Evolutionary conservation across 306 rosid genomes (phyloP).

Genomic region (Trifolium subterraneum): DNA sequence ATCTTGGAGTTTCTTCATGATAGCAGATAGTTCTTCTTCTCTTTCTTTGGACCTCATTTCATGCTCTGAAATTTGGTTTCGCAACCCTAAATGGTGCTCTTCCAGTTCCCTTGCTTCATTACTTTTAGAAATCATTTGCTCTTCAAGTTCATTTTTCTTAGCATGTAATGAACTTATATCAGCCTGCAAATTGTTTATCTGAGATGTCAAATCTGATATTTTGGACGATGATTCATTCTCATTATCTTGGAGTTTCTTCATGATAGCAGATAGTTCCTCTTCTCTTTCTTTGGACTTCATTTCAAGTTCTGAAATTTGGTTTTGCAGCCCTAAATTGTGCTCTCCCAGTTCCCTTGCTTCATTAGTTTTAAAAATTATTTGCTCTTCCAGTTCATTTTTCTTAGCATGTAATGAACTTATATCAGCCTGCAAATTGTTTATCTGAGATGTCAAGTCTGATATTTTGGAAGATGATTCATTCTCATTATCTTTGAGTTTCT

Average conservation of each 20-base stretch:
- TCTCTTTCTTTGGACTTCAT: conserved; percentile 59
- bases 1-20: conserved; percentile 63
- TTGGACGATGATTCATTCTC: conserved; percentile 55
- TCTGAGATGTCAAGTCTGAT: conserved; percentile 63
- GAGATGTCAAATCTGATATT: conserved; percentile 60
- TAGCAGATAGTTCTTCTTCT: conserved; percentile 58
- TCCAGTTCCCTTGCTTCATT: conserved; percentile 56
- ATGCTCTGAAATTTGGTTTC: conserved; percentile 54
- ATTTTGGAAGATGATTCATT: conserved; percentile 55
- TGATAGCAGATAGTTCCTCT: conserved; percentile 54
- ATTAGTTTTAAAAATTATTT: too few species aligned
- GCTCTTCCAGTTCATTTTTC: conserved; percentile 66
- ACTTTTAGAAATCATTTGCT: neutral
- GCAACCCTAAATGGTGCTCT: conserved; percentile 54
- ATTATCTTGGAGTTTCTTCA: conserved; percentile 60
- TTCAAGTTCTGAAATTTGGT: conserved; percentile 62
- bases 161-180: conserved; percentile 51
- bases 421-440: conserved; percentile 57
- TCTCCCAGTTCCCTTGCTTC: conserved; percentile 63
- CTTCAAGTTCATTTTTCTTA: conserved; percentile 67
- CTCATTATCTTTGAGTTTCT: conserved; percentile 63
- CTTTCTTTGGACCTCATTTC: conserved; percentile 59
- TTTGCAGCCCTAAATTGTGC: conserved; percentile 48
- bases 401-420: conserved; percentile 49
- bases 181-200: conserved; percentile 55